Conservation (phyloP, 2,329 filamentous ascomycete species). For the Drechslera avenae region DNA sequence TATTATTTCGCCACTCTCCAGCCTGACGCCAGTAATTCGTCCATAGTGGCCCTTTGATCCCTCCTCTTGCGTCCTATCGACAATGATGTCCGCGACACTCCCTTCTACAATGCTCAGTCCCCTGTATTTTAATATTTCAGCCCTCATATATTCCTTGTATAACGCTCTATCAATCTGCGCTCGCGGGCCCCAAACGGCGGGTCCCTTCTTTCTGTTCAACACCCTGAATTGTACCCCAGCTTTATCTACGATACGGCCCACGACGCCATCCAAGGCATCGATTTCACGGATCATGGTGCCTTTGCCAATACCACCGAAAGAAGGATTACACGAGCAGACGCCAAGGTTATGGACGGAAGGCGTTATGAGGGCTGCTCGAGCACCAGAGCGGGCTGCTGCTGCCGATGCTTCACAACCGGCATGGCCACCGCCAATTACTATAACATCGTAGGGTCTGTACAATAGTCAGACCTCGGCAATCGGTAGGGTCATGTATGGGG, state of each 20-base stretch:
- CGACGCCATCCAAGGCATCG: constrained; percentile 89
- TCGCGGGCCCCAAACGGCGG: constrained; percentile 94
- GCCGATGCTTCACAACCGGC: constrained; percentile 93
- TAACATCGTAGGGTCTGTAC: constrained; percentile 79
- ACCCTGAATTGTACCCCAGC: constrained; percentile 93
- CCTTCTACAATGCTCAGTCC: constrained; percentile 82
- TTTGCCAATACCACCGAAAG: constrained; percentile 98
- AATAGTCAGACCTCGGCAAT: constrained; percentile 19
- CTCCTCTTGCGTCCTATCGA: constrained; percentile 62
- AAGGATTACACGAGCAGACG: constrained; percentile 95
- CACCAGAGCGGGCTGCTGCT: constrained; percentile 85
- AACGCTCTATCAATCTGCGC: constrained; percentile 92
- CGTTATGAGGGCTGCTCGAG: constrained; percentile 86
- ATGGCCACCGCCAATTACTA: constrained; percentile 95
- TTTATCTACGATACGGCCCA: constrained; percentile 88
- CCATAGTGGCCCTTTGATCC: constrained; percentile 60
- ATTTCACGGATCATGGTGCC: constrained; percentile 95
- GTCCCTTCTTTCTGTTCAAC: constrained; percentile 86
- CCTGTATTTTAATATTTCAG: constrained; percentile 78
- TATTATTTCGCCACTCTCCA: constrained; percentile 87
- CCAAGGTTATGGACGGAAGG: constrained; percentile 87
- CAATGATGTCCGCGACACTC: constrained; percentile 89
- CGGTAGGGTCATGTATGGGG: not conserved
- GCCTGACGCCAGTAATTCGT: constrained; percentile 79
- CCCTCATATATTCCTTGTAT: constrained; percentile 89